Percentiles rank a stretch among this genome's conserved stretches.
These are phyloP conservation scores for Backusella liffmaniae DNA, from an alignment of 192 early-diverging fungal genomes.

Conservation along the genomic window DNA sequence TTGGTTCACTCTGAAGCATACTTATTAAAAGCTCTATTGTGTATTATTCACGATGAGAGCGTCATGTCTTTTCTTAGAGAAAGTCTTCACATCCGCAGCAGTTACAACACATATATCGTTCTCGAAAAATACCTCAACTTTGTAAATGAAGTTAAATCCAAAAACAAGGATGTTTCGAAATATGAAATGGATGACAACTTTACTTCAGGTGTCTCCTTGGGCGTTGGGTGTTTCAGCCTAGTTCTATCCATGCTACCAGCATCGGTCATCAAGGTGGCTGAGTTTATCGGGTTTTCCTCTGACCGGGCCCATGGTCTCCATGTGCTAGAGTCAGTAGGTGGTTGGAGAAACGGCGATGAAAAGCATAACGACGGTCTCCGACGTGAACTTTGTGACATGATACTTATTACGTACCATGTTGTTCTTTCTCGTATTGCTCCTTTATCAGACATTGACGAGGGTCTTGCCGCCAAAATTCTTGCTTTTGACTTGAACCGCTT, in stretches of 20 bases:
- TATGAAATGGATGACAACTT: conserved; percentile 77
- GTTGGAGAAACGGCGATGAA: conserved; percentile 48
- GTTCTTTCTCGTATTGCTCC: conserved; percentile 71
- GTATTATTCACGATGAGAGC: conserved; percentile 74
- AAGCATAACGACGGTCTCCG: conserved; percentile 58
- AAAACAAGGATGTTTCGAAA: conserved; percentile 39
- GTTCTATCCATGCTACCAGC: conserved; percentile 77
- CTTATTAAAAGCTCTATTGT: conserved; percentile 72
- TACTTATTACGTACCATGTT: conserved; percentile 73
- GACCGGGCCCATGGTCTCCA: conserved; percentile 76
- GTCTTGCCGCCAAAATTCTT: conserved; percentile 61
- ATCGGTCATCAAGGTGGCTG: conserved; percentile 71
- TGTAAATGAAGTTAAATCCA: conserved; percentile 48
- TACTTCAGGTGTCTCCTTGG: conserved; percentile 75
- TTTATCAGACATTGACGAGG: conserved; percentile 65
- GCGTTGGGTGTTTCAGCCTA: conserved; percentile 82
- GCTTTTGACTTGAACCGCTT: conserved; percentile 49
- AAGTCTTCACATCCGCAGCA: conserved; percentile 72
- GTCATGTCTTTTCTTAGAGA: conserved; percentile 77
- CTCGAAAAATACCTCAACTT: conserved; percentile 52
- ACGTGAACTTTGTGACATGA: conserved; percentile 74
- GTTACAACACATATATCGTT: conserved; percentile 66
- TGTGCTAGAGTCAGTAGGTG: conserved; percentile 68
- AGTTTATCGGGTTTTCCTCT: conserved; percentile 82
- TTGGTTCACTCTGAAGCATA: conserved; percentile 77